These are phyloP conservation scores for Kwoniella heveanensis DNA, from an alignment of 768 basidiomycete genomes.

Conservation along the genomic window DNA sequence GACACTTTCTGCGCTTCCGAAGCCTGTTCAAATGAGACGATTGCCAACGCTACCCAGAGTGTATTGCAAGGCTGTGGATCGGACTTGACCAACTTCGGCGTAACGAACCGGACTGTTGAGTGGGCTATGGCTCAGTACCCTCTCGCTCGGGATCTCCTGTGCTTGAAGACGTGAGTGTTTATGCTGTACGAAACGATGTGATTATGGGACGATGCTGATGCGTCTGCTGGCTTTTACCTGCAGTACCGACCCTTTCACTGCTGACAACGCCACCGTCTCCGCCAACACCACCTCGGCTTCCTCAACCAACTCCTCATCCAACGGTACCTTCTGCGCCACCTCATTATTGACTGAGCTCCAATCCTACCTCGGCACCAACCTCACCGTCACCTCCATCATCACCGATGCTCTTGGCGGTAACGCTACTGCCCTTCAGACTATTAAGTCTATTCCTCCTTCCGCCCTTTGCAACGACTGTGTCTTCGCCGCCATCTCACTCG, in stretches of 20 bases:
- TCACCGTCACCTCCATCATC: constrained; percentile 41
- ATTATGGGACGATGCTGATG: not conserved
- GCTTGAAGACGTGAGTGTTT: constrained; percentile 53
- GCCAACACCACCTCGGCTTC: constrained; percentile 25
- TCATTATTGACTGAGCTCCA: constrained; percentile 46
- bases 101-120: constrained; percentile 31
- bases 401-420: constrained; percentile 43
- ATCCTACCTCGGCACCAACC: constrained; percentile 44
- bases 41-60: constrained; percentile 28
- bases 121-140: constrained; percentile 42
- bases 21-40: constrained; percentile 36
- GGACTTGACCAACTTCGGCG: constrained; percentile 33
- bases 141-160: constrained; percentile 48
- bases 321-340: constrained; percentile 53
- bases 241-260: constrained; percentile 3
- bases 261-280: constrained; percentile 23
- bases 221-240: too few species aligned
- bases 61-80: constrained; percentile 34
- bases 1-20: constrained; percentile 30
- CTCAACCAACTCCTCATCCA: constrained; percentile 45
- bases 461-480: constrained; percentile 51
- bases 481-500: constrained; percentile 47
- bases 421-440: constrained; percentile 30
- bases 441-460: constrained; percentile 32
- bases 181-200: too few species aligned